Base-by-base conservation (phyloP, 2,329 filamentous ascomycete genomes). In the Chrysoporthe austroafricana region DNA sequence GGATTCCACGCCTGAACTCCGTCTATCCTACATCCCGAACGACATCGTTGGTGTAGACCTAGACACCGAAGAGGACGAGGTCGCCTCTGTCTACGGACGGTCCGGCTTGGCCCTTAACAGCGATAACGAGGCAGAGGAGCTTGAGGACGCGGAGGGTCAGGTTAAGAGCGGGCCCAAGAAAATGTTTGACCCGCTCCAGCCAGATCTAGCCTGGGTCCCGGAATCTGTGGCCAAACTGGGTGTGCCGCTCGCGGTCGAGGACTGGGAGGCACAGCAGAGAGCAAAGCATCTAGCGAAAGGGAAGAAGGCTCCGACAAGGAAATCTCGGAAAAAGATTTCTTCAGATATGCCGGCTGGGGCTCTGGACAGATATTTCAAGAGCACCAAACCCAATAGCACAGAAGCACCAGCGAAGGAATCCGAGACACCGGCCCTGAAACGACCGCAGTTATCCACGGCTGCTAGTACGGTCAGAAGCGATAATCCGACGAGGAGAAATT, bases 21-120 rank as follows among this genome's bases (percentile, higher is more conserved):
- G 95, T 7, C 79, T 98, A 32, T 89, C 91, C 1, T 96, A 91
- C 74, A 82, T 90, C 4, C 96, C 96, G 0, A 84, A 88, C 2
- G 86, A 91, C 42, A 84, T 97, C 18, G 92, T 97, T 2, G 88
- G 89, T 0, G 85, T 98, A 50, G 89, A 97, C 73, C 80, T 97
- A 34, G 86, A 88, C 13, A 83, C 84, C 0, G 94, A 97, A 75
- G 85, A 88, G 42, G 90, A 92, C 18, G 88, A 88, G 68, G 85
- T 88, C 68, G 83, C 86, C 2, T 70, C 76, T 0, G 63, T 59
- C 13, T 84, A 79, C 70, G 84, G 82, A 1, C 82, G 87, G 39
- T 81, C 81, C 59, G 86, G 86, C 0, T 76, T 89, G 16, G 87
- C 87, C 1, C 80, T 88, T n/a, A 87, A 88, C 70, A 88, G 86